phyloP scores from a whole-genome alignment of 306 rosid species.

The Prunus salicina region DNA sequence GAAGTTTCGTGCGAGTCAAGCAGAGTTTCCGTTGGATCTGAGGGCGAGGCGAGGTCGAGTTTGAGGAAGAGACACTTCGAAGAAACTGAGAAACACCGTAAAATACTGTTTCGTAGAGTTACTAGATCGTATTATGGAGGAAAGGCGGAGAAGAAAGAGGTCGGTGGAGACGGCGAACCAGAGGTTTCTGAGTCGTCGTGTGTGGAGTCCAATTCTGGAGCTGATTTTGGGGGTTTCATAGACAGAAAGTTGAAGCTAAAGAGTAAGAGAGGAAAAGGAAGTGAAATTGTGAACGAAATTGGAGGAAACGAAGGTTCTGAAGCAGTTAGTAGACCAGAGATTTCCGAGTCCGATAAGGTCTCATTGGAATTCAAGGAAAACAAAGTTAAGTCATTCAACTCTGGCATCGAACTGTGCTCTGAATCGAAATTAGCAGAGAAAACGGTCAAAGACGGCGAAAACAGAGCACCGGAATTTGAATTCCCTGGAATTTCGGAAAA shows the following conservation, averaged over 20 bases:
- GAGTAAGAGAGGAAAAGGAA: constrained; percentile 27
- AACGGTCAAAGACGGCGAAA: constrained; percentile 21
- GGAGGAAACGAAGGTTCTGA: constrained; percentile 42
- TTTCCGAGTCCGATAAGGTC: constrained; percentile 32
- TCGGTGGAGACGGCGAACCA: constrained; percentile 28
- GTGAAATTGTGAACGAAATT: constrained; percentile 18
- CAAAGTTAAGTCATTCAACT: constrained; percentile 37
- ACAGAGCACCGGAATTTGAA: constrained; percentile 53
- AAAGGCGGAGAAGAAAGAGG: constrained; percentile 16
- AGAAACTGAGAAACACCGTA: constrained; percentile 12
- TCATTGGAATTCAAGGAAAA: constrained; percentile 32
- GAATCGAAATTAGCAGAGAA: constrained; percentile 28
- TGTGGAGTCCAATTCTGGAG: constrained; percentile 70
- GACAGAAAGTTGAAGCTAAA: constrained; percentile 45
- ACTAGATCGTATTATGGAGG: constrained; percentile 25
- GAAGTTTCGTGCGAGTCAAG: constrained; percentile 65
- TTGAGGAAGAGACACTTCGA: constrained; percentile 28
- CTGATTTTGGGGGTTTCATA: constrained; percentile 16
- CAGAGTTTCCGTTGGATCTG: constrained; percentile 35
- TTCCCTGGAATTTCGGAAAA: constrained; percentile 30
- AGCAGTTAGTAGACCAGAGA: constrained; percentile 39
- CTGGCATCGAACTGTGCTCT: constrained; percentile 36
- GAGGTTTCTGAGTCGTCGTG: constrained; percentile 74
- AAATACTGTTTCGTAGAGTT: constrained; percentile 16
- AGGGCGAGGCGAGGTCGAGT: constrained; percentile 24